These are phyloP conservation scores for Psidium guajava DNA, from an alignment of 345 rosid genomes.

Conservation along the genomic window DNA sequence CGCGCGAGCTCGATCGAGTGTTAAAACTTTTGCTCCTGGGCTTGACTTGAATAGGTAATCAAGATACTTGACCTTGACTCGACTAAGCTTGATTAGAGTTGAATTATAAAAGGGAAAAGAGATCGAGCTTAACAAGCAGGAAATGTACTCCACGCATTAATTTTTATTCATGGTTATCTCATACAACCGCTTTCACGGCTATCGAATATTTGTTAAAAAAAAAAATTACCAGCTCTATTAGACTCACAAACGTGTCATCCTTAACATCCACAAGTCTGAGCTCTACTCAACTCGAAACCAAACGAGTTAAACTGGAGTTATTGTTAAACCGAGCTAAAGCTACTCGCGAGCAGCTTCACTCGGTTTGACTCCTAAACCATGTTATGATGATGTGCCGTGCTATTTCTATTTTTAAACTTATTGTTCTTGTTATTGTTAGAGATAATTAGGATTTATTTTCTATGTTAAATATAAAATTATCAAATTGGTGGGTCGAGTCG, in stretches of 20 bases:
- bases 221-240: neutral
- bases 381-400: no score
- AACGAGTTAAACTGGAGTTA: no score
- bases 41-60: neutral
- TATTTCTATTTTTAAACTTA: no score
- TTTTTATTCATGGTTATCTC: neutral
- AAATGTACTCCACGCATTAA: neutral
- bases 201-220: neutral
- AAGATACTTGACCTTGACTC: neutral
- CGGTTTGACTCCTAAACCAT: no score
- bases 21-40: neutral
- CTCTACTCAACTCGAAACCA: no score
- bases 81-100: neutral
- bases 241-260: neutral
- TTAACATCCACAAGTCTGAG: no score
- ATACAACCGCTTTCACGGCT: neutral
- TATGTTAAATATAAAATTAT: no score
- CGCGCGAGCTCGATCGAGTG: neutral
- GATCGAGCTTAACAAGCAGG: neutral
- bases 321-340: no score
- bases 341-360: no score
- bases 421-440: no score
- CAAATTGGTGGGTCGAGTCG: no score
- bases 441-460: no score
- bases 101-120: neutral